These are phyloP conservation scores for Tulasnella sp. DNA, from an alignment of 768 basidiomycete genomes.

Conservation along the genomic window DNA sequence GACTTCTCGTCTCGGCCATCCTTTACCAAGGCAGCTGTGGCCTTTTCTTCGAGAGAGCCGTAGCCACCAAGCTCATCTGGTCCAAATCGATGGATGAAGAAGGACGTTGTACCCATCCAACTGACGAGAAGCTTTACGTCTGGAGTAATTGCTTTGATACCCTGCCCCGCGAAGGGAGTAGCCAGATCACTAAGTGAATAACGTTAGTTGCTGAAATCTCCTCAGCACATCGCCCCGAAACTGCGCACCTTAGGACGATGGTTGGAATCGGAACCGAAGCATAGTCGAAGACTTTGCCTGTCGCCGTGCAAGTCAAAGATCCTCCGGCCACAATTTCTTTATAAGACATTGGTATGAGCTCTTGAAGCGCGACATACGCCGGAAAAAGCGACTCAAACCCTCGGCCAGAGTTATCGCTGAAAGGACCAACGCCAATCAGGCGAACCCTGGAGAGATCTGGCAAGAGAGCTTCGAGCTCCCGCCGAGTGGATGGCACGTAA, in stretches of 20 bases:
- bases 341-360: background rate
- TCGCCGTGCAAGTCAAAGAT: background rate
- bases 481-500: background rate
- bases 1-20: background rate
- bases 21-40: background rate
- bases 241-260: background rate
- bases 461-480: background rate
- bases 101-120: background rate
- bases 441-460: background rate
- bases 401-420: constrained; percentile 12
- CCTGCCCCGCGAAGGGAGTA: background rate
- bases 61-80: constrained; percentile 16
- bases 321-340: constrained; percentile 1
- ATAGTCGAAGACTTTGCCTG: constrained; percentile 5
- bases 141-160: constrained; percentile 20
- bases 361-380: background rate
- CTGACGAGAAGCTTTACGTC: constrained; percentile 11
- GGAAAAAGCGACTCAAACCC: constrained; percentile 3
- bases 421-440: background rate
- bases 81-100: constrained; percentile 13
- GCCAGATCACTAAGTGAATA: background rate
- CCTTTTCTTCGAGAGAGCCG: constrained; percentile 7
- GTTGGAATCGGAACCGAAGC: constrained; percentile 10
- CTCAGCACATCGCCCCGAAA: background rate
- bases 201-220: background rate